These are phyloP conservation scores for Clonostachys rhizophaga DNA, from an alignment of 2,329 filamentous ascomycete genomes.

Conservation along the genomic window DNA sequence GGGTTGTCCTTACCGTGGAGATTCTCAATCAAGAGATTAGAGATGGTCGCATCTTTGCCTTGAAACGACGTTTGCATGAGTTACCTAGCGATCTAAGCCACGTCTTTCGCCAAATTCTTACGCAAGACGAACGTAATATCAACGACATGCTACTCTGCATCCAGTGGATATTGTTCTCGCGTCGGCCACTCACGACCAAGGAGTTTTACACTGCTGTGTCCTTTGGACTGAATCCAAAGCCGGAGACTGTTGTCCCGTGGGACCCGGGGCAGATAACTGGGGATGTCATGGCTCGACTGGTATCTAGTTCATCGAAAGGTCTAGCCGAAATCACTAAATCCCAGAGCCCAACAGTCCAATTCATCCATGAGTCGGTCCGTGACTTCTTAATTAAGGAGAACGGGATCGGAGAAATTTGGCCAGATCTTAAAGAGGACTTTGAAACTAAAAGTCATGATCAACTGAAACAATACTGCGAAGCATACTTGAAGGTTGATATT, in stretches of 20 bases:
- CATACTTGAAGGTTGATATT: background rate
- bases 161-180: conserved; percentile 43
- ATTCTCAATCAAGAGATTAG: conserved; percentile 26
- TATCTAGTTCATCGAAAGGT: conserved; percentile 32
- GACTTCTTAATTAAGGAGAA: conserved; percentile 32
- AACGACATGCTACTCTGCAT: conserved; percentile 35
- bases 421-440: background rate
- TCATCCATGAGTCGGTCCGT: conserved; percentile 40
- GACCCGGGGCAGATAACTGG: conserved; percentile 4
- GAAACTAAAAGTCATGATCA: background rate
- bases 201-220: conserved; percentile 30
- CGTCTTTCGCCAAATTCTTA: conserved; percentile 45
- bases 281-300: conserved; percentile 13
- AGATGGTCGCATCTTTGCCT: conserved; percentile 9
- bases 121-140: conserved; percentile 31
- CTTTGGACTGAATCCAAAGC: background rate
- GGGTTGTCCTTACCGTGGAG: conserved; percentile 28
- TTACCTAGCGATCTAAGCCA: conserved; percentile 22
- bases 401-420: background rate
- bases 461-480: background rate
- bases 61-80: conserved; percentile 18
- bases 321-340: conserved; percentile 28
- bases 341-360: conserved; percentile 25
- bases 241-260: conserved; percentile 2
- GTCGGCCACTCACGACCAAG: conserved; percentile 27